phyloP scores from a whole-genome alignment of 1,284 basidiomycete species.

The Melampsora larici-populina region DNA sequence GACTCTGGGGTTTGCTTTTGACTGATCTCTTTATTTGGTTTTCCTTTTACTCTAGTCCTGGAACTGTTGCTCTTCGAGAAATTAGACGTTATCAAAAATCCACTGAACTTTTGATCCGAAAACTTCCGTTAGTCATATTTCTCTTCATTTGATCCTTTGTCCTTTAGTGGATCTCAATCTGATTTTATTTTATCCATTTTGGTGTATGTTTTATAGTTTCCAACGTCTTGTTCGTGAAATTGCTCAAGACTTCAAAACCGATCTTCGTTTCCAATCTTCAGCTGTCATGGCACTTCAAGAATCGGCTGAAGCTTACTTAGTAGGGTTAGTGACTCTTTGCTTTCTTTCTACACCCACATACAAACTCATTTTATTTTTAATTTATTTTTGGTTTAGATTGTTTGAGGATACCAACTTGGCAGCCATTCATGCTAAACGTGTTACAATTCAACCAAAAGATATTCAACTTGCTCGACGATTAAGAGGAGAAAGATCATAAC shows the following conservation, averaged over 20 bases:
- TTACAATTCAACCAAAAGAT: conserved; percentile 95
- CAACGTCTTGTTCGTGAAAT: conserved; percentile 51
- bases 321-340: conserved; percentile 45
- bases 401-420: conserved; percentile 50
- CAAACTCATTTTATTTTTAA: too few relatives aligned
- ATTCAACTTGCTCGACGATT: conserved; percentile 93
- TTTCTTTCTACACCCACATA: neutral
- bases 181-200: conserved; percentile 56
- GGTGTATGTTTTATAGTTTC: conserved; percentile 44
- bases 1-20: conserved; percentile 46
- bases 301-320: conserved; percentile 62
- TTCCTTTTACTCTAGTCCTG: conserved; percentile 45
- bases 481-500: conserved; percentile 65
- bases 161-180: conserved; percentile 18
- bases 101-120: conserved; percentile 59
- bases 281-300: conserved; percentile 69
- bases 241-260: conserved; percentile 57
- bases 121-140: conserved; percentile 51
- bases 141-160: conserved; percentile 27
- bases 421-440: too few relatives aligned
- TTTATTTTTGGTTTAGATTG: conserved; percentile 9
- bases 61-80: conserved; percentile 51
- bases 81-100: conserved; percentile 52
- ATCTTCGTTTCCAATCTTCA: conserved; percentile 69
- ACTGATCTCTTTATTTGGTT: neutral